These are phyloP conservation scores for Petrea volubilis DNA, from an alignment of 257 asterid genomes.

Conservation along the genomic window DNA sequence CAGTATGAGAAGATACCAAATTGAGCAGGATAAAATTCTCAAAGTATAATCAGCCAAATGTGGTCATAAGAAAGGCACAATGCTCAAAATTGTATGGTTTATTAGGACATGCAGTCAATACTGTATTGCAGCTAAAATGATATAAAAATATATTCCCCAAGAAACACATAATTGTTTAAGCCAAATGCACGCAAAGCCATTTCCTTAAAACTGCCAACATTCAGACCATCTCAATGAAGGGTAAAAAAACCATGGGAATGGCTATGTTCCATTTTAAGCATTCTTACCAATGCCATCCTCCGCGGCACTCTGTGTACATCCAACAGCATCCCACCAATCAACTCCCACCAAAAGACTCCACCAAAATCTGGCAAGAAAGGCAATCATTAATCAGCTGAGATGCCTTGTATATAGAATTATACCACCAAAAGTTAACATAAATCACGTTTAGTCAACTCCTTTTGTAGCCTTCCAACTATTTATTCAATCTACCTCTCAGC, in stretches of 20 bases:
- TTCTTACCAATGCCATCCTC: conserved; percentile 96
- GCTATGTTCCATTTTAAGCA: conserved; percentile 6
- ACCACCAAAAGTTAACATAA: conserved; percentile 3
- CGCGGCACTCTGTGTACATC: conserved; percentile 99
- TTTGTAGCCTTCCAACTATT: conserved; percentile 18
- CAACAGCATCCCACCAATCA: conserved; percentile 99
- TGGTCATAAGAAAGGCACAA: not conserved
- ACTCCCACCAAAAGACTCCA: conserved; percentile 99
- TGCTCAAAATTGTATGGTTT: not conserved
- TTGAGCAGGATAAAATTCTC: not conserved
- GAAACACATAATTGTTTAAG: not conserved
- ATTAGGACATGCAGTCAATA: not conserved
- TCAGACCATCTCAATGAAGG: not conserved
- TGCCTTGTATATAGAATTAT: conserved; percentile 7
- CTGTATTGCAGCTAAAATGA: not conserved
- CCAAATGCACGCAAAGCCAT: not conserved
- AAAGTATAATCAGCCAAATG: not conserved
- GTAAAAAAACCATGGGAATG: not conserved
- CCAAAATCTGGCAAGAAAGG: conserved; percentile 76
- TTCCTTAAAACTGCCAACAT: conserved; percentile 7
- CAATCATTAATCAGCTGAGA: conserved; percentile 13
- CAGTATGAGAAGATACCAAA: not conserved
- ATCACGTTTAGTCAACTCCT: conserved; percentile 14
- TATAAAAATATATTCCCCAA: not conserved
- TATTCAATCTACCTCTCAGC: conserved; percentile 81